These are phyloP conservation scores for Xylaria sp. DNA, from an alignment of 2,329 filamentous ascomycete genomes.

Conservation along the genomic window DNA sequence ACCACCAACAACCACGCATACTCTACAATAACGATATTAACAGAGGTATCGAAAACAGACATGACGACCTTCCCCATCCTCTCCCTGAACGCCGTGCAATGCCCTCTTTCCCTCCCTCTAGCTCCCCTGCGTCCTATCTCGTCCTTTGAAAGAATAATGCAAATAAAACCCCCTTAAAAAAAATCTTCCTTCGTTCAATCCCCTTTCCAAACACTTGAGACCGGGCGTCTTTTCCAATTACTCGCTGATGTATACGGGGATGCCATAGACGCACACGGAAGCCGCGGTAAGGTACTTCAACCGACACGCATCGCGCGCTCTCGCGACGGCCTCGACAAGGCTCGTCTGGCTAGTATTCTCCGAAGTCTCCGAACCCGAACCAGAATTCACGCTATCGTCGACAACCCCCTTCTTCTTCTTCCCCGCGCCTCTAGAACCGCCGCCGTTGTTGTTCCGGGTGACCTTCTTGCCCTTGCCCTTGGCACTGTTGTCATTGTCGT, in stretches of 20 bases:
- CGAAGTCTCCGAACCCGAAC: conserved; percentile 20
- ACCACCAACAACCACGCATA: not conserved
- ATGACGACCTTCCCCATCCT: not conserved
- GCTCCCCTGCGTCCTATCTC: not conserved
- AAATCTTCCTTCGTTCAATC: not conserved
- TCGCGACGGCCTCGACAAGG: conserved; percentile 80
- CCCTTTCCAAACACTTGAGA: not conserved
- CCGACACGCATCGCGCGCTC: conserved; percentile 76
- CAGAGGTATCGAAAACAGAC: conserved; percentile 16
- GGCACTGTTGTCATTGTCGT: conserved; percentile 38
- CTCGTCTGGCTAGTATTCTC: conserved; percentile 46
- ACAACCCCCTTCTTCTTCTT: conserved; percentile 26
- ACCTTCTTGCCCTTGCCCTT: conserved; percentile 35
- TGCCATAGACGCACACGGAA: conserved; percentile 90
- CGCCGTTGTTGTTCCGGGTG: not conserved
- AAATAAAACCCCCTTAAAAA: too few species aligned
- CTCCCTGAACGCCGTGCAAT: conserved; percentile 18
- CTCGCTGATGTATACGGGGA: conserved; percentile 77
- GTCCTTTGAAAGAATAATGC: too few species aligned
- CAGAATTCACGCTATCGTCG: conserved; percentile 18
- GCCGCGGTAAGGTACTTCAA: conserved; percentile 92
- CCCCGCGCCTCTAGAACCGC: conserved; percentile 2
- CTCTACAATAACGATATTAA: not conserved
- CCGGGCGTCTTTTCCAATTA: conserved; percentile 7
- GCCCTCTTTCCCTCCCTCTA: not conserved